A percentile compares a stretch with the other conserved stretches of the same genome.
These are phyloP conservation scores for Neofusicoccum laricinum DNA, from an alignment of 2,329 filamentous ascomycete species.

Conservation along the genomic window DNA sequence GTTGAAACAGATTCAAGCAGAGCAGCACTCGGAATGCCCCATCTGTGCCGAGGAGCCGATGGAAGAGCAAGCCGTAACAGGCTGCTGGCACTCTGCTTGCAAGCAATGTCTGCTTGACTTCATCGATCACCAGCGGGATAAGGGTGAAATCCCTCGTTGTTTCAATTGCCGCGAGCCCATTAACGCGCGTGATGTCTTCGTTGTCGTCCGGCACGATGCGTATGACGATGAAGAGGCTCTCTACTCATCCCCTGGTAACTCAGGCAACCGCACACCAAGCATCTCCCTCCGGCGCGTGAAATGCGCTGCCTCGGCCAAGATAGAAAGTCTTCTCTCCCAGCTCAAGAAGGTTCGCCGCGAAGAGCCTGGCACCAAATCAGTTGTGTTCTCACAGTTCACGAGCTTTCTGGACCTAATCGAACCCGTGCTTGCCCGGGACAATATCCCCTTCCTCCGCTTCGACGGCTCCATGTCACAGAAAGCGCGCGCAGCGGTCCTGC, in stretches of 20 bases:
- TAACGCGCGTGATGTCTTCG: slow-evolving; percentile 81
- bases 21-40: slow-evolving; percentile 85
- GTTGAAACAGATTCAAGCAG: slow-evolving; percentile 84
- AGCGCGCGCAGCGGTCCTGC: slow-evolving; percentile 72
- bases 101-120: slow-evolving; percentile 89
- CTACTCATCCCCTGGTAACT: slow-evolving; percentile 33
- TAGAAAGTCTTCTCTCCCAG: slow-evolving; percentile 73
- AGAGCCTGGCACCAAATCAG: slow-evolving; percentile 73
- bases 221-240: slow-evolving; percentile 32
- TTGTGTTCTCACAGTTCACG: slow-evolving; percentile 96
- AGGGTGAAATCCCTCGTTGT: slow-evolving; percentile 72
- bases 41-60: slow-evolving; percentile 95
- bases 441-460: slow-evolving; percentile 79
- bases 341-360: slow-evolving; percentile 66
- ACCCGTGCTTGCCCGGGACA: slow-evolving; percentile 68
- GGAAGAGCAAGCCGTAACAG: slow-evolving; percentile 89
- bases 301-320: slow-evolving; percentile 79
- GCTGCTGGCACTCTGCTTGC: slow-evolving; percentile 97
- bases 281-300: slow-evolving; percentile 62
- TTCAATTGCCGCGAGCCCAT: slow-evolving; percentile 87
- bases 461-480: slow-evolving; percentile 91
- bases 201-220: slow-evolving; percentile 79
- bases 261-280: slow-evolving; percentile 38
- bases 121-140: slow-evolving; percentile 81
- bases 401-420: slow-evolving; percentile 92